These are phyloP conservation scores for Apiospora koreana DNA, from an alignment of 2,329 filamentous ascomycete genomes.

Conservation along the genomic window DNA sequence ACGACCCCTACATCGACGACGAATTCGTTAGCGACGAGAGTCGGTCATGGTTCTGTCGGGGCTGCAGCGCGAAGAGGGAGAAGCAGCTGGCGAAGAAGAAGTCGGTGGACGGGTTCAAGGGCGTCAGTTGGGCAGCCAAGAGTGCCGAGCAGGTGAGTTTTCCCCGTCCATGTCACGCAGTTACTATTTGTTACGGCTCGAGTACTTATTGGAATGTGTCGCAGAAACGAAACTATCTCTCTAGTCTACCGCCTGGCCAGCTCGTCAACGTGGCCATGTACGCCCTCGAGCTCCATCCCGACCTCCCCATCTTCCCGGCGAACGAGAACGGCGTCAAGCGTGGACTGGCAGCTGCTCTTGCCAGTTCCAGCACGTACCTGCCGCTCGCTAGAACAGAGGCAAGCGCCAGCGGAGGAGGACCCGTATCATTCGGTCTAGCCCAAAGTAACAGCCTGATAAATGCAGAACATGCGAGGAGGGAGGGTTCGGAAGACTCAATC, in stretches of 20 bases:
- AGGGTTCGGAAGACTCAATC: conserved; percentile 30
- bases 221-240: conserved; percentile 65
- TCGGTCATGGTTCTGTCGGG: conserved; percentile 70
- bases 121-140: conserved; percentile 40
- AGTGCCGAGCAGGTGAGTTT: conserved; percentile 40
- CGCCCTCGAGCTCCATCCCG: conserved; percentile 61
- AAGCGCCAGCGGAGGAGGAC: conserved; percentile 29
- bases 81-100: conserved; percentile 42
- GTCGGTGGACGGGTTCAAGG: conserved; percentile 35
- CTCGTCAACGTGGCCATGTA: conserved; percentile 67
- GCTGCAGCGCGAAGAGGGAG: conserved; percentile 55
- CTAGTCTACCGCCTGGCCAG: conserved; percentile 58
- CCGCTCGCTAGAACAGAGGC: neutral
- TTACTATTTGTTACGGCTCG: neutral
- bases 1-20: conserved; percentile 73
- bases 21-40: conserved; percentile 66
- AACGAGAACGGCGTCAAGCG: conserved; percentile 28
- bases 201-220: conserved; percentile 17
- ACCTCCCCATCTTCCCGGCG: conserved; percentile 64
- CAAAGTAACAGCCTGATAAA: conserved; percentile 10
- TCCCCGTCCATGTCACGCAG: neutral
- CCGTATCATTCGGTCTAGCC: conserved; percentile 35
- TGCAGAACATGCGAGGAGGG: conserved; percentile 21
- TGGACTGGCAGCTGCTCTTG: neutral
- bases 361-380: neutral